Evolutionary conservation across 1,284 basidiomycete genomes (phyloP), one percentile per base, ranked within the genome.

Genomic region (Heterobasidion irregulare): DNA sequence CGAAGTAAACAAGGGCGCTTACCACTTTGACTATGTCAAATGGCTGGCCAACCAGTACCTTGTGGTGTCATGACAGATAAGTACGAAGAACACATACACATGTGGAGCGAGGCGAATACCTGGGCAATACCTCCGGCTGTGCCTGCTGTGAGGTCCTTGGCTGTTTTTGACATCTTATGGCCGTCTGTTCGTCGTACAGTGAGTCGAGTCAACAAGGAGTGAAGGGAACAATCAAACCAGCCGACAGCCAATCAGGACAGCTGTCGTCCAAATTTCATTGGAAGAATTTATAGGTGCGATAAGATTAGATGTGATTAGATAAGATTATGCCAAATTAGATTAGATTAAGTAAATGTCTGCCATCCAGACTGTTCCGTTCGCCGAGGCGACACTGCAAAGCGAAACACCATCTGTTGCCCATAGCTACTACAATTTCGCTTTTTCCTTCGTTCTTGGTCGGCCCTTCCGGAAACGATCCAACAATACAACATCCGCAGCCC

Each of bases 11-110:
- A 33, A 41, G 38, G 57, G 58, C 45, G 53, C 86, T 70, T 64
- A 91, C 89, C 73, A 92, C 89, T 84, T 98, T 98, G 73, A 96
- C 90, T 61, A 97, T 97, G 72, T 98, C 95, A 68, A 98, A 96
- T 16, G 94, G 92, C 72, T 97, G 94, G 48, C 94, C 94, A 53
- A 96, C 93, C 46, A 97, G 77, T 56, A 91, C 89, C 88, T 90
- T 59, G 9, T 54, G 56, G 52, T 51, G 46, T 48, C 52, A 47
- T 34, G 38, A 44, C 19, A 33, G 47, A 49, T 57, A 33, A 58
- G 47, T 38, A 36, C 33, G 48, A 32, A 47, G 53, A 48, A 52
- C 53, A 61, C 41, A 19, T 44, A 47, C 54, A 58, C 18, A 53
- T 19, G 51, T 13, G 26, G 26, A 5, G 26, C 26, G 33, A 66